phyloP scores from a whole-genome alignment of 148 eudicot species.

The Tetragonia tetragonoides region DNA sequence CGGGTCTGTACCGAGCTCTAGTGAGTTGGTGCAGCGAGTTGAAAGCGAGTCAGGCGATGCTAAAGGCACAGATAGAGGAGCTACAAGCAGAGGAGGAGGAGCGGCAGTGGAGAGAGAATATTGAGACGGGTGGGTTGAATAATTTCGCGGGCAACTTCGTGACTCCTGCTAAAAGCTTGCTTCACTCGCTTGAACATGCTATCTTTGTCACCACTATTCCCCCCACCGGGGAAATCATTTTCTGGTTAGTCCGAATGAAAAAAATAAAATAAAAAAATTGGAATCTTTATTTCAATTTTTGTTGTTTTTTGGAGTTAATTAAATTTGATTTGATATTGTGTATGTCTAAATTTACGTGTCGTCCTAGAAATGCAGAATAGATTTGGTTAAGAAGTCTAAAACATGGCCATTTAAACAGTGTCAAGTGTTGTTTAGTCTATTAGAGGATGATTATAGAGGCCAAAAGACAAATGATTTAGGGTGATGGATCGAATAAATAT shows the following conservation, averaged over 20 bases:
- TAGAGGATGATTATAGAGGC: too few relatives aligned
- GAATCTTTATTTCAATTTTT: too few relatives aligned
- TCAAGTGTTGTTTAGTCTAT: too few relatives aligned
- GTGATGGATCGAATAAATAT: too few relatives aligned
- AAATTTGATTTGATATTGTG: too few relatives aligned
- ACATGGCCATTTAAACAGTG: too few relatives aligned
- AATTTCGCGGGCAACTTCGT: conserved; percentile 31
- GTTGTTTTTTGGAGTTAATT: too few relatives aligned
- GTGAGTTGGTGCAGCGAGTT: conserved; percentile 41
- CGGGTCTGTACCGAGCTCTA: conserved; percentile 24
- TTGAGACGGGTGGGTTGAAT: not conserved
- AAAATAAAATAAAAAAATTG: too few relatives aligned
- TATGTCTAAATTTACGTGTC: too few relatives aligned
- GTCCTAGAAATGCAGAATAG: too few relatives aligned
- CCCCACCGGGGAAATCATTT: conserved; percentile 48
- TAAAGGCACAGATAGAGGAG: conserved; percentile 41
- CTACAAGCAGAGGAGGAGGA: conserved; percentile 30
- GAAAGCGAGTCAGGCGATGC: conserved; percentile 45
- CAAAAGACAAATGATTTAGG: too few relatives aligned
- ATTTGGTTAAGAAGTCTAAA: too few relatives aligned
- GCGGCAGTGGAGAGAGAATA: conserved; percentile 4
- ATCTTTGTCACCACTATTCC: conserved; percentile 33
- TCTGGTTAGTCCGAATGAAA: conserved; percentile 34
- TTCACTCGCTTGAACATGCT: conserved; percentile 64
- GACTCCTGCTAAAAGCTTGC: conserved; percentile 36